Evolutionary conservation across 1,284 basidiomycete genomes (phyloP), one percentile per base, ranked within the genome.

Genomic region (Polyporus tsugae): DNA sequence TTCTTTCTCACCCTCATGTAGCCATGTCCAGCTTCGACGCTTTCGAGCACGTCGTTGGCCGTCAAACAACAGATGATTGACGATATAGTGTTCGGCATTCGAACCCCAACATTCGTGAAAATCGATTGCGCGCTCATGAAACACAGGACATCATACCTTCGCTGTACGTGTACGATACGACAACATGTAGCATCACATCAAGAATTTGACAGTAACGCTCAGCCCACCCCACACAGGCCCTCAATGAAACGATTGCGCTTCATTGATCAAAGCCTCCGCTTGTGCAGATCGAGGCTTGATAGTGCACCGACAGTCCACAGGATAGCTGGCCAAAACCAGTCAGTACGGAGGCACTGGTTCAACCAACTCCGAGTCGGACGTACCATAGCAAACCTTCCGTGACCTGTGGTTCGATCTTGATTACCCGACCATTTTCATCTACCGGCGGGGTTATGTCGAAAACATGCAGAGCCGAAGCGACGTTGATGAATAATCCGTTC

Each of bases 261-360:
- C 13, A 4, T 13, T 6, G 19, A 60, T 42, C 22, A 60, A 19
- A 1, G n/a, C 25, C 6, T 25, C 39, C 36, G 59, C 59, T 13
- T 42, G 4, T 5, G 59, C 22, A 13, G 59, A 41, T 5, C 59
- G 38, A 5, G 39, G 39, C 29, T 39, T 29, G 39, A 60, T 42
- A 25, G 39, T 60, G 22, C 59, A 60, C 39, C 59, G 59, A 36
- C 39, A 60, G 39, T 60, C 59, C 22, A 17, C 39, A 15, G 59
- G 59, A 25, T 44, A 42, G 22, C 59, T 42, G n/a, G 5, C 13
- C n/a, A 33, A 33, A 53, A 6, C 5, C 25, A 29, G 15, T 13
- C 29, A 33, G 52, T 29, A 7, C 52, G 29, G 38, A 22, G 38
- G 5, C 1, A 41, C 4, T 10, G 1, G 9, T 25, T n/a, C 11